A percentile compares a stretch with the other conserved stretches of the same genome.
Evolutionary conservation across 805 yeast genomes (phyloP).

Genomic region (Brettanomyces bruxellensis): DNA sequence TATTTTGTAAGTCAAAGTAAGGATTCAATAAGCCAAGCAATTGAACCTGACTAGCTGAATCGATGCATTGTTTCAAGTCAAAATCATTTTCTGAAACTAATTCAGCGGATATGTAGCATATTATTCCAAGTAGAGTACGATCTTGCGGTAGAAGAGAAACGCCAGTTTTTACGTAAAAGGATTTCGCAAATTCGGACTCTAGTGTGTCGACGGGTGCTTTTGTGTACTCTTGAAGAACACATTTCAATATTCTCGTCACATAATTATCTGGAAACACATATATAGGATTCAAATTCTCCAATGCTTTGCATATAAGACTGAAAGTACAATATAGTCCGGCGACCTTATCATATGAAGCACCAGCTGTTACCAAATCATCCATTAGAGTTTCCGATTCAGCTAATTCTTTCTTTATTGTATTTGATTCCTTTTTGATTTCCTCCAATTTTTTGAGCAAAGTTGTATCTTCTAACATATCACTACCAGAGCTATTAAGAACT

Average conservation of each 20-base stretch:
- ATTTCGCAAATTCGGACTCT: constrained; percentile 32
- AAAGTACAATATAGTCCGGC: constrained; percentile 48
- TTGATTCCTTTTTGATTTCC: constrained; percentile 53
- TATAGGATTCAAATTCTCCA: constrained; percentile 36
- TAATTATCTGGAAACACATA: constrained; percentile 52
- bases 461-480: constrained; percentile 62
- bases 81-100: no score
- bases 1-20: neutral
- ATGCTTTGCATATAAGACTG: constrained; percentile 35
- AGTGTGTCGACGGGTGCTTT: constrained; percentile 24
- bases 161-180: constrained; percentile 35
- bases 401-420: constrained; percentile 42
- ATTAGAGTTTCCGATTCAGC: constrained; percentile 47
- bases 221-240: constrained; percentile 12
- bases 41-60: neutral
- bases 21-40: neutral
- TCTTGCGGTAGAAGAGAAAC: constrained; percentile 39
- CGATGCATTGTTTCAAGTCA: neutral
- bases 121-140: constrained; percentile 33
- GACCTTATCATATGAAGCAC: constrained; percentile 40
- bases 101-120: constrained; percentile 21
- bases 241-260: constrained; percentile 27
- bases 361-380: constrained; percentile 39
- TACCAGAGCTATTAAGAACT: constrained; percentile 46
- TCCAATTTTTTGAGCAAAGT: constrained; percentile 53